These are phyloP conservation scores for Dicorynia guianensis DNA, from an alignment of 306 rosid species.

Conservation along the genomic window DNA sequence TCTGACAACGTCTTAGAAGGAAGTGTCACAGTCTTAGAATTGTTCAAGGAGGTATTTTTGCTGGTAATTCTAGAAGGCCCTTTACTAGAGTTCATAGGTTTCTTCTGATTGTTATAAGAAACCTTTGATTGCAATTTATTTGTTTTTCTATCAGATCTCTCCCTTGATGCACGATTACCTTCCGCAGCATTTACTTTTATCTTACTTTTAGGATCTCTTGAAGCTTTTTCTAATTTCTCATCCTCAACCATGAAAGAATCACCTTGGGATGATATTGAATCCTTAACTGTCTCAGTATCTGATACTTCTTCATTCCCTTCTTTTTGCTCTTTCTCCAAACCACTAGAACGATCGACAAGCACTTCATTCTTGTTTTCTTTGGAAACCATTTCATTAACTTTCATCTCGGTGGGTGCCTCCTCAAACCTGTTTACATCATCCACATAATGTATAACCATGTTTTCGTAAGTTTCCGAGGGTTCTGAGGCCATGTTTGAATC, in stretches of 20 bases:
- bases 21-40: slow-evolving; percentile 52
- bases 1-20: slow-evolving; percentile 57
- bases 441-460: slow-evolving; percentile 60
- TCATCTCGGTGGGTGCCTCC: slow-evolving; percentile 52
- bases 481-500: slow-evolving; percentile 62
- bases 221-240: slow-evolving; percentile 64
- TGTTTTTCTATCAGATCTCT: slow-evolving; percentile 48
- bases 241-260: slow-evolving; percentile 65
- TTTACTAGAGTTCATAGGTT: slow-evolving; percentile 47
- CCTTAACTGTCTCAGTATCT: slow-evolving; percentile 72
- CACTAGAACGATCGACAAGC: slow-evolving; percentile 59
- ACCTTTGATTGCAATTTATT: slow-evolving; percentile 52
- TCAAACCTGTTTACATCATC: slow-evolving; percentile 77
- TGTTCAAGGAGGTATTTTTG: slow-evolving; percentile 45
- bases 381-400: slow-evolving; percentile 54
- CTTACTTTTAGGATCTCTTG: slow-evolving; percentile 52
- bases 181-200: slow-evolving; percentile 52
- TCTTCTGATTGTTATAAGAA: slow-evolving; percentile 49
- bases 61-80: slow-evolving; percentile 49
- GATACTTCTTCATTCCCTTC: slow-evolving; percentile 73
- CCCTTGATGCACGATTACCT: slow-evolving; percentile 50
- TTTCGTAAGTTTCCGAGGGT: slow-evolving; percentile 66
- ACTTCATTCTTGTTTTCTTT: slow-evolving; percentile 58
- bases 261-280: slow-evolving; percentile 79
- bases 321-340: slow-evolving; percentile 65